These are phyloP conservation scores for Cystobasidium onofrii DNA, from an alignment of 768 basidiomycete species.

Conservation along the genomic window DNA sequence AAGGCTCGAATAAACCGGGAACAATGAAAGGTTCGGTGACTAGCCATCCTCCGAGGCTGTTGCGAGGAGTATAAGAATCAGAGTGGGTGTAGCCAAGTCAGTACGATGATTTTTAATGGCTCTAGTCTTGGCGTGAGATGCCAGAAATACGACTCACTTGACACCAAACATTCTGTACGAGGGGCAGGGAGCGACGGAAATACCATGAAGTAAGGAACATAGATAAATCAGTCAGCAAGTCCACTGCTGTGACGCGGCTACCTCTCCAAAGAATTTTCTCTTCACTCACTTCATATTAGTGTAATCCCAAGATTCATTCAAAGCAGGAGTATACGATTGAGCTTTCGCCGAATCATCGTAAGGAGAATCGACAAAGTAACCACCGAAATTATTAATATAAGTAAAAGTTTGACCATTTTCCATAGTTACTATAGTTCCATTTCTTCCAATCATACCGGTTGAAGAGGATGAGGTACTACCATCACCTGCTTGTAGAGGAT, in stretches of 20 bases:
- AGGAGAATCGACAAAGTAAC: constrained; percentile 43
- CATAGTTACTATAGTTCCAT: constrained; percentile 65
- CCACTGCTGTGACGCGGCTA: not conserved
- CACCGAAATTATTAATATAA: constrained; percentile 44
- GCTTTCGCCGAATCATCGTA: constrained; percentile 43
- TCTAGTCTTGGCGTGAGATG: no score
- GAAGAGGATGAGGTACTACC: not conserved
- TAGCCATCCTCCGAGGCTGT: constrained; percentile 75
- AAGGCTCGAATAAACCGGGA: constrained; percentile 49
- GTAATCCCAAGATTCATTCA: constrained; percentile 35
- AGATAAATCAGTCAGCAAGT: not conserved
- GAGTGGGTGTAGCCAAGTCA: not conserved
- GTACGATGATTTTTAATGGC: not conserved
- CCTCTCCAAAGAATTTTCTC: not conserved
- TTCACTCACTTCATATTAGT: constrained; percentile 17
- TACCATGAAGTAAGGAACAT: no score
- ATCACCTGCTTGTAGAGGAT: not conserved
- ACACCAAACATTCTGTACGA: constrained; percentile 33
- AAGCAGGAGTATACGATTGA: constrained; percentile 43
- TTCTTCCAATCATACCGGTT: constrained; percentile 51
- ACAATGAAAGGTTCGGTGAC: constrained; percentile 68
- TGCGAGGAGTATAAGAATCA: not conserved
- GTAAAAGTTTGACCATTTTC: constrained; percentile 74
- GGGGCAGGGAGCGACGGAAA: not conserved
- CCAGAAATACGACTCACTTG: constrained; percentile 8